A percentile compares a stretch with the other conserved stretches of the same genome.
These are phyloP conservation scores for Kokia cookei DNA, from an alignment of 441 rosid genomes.

Conservation along the genomic window DNA sequence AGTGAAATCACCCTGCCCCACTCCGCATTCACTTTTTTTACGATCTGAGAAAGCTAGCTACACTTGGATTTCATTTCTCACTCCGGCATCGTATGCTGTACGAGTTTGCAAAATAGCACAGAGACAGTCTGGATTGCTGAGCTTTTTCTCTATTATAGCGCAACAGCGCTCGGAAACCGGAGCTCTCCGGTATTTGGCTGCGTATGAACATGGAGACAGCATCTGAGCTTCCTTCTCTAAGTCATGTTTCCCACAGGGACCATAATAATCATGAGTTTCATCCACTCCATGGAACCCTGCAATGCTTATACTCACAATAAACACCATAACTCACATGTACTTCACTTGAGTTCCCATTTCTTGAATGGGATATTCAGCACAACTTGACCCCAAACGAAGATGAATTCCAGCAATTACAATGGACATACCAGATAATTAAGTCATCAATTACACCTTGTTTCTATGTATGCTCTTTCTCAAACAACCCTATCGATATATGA, in stretches of 20 bases:
- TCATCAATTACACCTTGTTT: no score
- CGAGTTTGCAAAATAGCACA: constrained; percentile 78
- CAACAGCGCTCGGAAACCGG: constrained; percentile 64
- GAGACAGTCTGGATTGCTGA: constrained; percentile 48
- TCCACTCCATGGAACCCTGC: constrained; percentile 29
- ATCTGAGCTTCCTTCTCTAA: constrained; percentile 76
- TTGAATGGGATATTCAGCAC: not conserved
- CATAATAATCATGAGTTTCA: not conserved
- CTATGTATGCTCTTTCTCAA: no score
- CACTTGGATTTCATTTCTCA: not conserved
- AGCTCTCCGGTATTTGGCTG: constrained; percentile 39
- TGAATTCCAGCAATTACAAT: no score
- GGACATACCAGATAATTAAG: no score
- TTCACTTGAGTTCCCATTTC: constrained; percentile 37
- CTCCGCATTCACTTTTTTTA: no score
- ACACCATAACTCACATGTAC: constrained; percentile 23
- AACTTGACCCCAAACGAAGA: not conserved
- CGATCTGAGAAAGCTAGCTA: no score
- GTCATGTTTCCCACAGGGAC: constrained; percentile 48
- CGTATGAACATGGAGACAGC: constrained; percentile 71
- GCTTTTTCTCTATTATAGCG: constrained; percentile 30
- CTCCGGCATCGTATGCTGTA: constrained; percentile 63
- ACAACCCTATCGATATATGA: no score
- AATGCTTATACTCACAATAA: constrained; percentile 34
- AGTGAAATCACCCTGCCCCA: no score